phyloP scores from a whole-genome alignment of 495 filamentous ascomycete genomes.

The Massariosphaeria phaeospora region DNA sequence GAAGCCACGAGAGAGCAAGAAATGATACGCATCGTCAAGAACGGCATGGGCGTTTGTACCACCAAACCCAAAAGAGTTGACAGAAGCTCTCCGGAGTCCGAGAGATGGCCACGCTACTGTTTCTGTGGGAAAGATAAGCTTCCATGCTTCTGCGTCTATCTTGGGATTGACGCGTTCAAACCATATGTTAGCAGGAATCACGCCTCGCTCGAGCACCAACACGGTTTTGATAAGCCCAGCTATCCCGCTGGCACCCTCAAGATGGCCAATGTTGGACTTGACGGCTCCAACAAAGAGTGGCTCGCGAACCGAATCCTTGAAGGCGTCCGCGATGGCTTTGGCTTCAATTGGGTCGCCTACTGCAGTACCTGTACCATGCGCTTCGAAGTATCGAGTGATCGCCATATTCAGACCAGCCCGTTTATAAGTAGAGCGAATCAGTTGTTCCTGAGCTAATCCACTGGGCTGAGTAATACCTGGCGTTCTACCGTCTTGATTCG shows the following conservation, averaged over 20 bases:
- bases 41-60: conserved; percentile 36
- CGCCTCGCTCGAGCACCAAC: not conserved
- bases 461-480: conserved; percentile 27
- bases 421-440: conserved; percentile 9
- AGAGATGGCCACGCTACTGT: not conserved
- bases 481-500: conserved; percentile 46
- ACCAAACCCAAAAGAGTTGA: conserved; percentile 45
- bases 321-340: conserved; percentile 48
- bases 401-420: conserved; percentile 30
- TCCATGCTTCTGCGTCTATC: not conserved
- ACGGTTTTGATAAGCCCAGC: conserved; percentile 33
- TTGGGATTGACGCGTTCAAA: not conserved
- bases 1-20: not conserved
- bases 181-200: not conserved
- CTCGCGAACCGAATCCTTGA: conserved; percentile 23
- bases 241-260: conserved; percentile 48
- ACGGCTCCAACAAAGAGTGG: not conserved
- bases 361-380: conserved; percentile 35
- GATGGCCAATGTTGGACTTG: conserved; percentile 39
- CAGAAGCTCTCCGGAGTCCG: conserved; percentile 33
- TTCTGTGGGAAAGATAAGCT: not conserved
- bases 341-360: conserved; percentile 55
- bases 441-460: not conserved
- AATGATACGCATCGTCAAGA: conserved; percentile 36
- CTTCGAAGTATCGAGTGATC: conserved; percentile 14